Evolutionary conservation across 139 green algal species (phyloP).

Genomic region (Ettlia oleoabundans): DNA sequence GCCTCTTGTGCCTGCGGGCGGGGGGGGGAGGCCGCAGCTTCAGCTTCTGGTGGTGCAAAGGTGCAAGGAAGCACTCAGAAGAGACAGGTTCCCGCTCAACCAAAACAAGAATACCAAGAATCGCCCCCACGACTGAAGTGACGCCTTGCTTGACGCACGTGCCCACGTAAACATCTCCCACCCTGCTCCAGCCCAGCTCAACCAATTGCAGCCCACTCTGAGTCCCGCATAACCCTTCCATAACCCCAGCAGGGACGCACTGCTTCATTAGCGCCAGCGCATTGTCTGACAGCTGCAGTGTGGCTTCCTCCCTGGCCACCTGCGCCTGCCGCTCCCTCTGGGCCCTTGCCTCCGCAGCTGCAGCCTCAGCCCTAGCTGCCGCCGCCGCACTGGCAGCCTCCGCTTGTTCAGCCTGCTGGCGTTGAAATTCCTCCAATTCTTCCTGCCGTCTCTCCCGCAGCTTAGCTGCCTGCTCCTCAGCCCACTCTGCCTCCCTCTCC

Average conservation of each 20-base stretch:
- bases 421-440: not conserved
- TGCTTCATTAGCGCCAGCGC: slow-evolving; percentile 4
- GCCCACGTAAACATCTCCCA: too few relatives aligned
- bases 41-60: too few relatives aligned
- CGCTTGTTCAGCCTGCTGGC: not conserved
- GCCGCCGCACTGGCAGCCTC: not conserved
- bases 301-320: slow-evolving; percentile 15
- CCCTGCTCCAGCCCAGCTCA: too few relatives aligned
- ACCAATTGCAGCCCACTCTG: too few relatives aligned
- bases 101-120: too few relatives aligned
- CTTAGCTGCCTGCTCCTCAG: not conserved
- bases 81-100: too few relatives aligned
- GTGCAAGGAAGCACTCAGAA: too few relatives aligned
- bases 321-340: not conserved
- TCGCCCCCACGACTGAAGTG: too few relatives aligned
- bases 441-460: not conserved
- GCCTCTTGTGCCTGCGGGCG: slow-evolving; percentile 15
- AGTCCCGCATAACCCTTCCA: too few relatives aligned
- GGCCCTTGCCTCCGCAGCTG: not conserved
- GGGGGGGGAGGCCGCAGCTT: not conserved
- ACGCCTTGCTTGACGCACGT: too few relatives aligned
- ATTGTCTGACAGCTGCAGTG: slow-evolving; percentile 7
- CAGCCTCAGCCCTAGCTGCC: not conserved
- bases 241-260: too few relatives aligned
- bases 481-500: not conserved